phyloP scores from a whole-genome alignment of 805 yeast species.

The Torulaspora quercuum region DNA sequence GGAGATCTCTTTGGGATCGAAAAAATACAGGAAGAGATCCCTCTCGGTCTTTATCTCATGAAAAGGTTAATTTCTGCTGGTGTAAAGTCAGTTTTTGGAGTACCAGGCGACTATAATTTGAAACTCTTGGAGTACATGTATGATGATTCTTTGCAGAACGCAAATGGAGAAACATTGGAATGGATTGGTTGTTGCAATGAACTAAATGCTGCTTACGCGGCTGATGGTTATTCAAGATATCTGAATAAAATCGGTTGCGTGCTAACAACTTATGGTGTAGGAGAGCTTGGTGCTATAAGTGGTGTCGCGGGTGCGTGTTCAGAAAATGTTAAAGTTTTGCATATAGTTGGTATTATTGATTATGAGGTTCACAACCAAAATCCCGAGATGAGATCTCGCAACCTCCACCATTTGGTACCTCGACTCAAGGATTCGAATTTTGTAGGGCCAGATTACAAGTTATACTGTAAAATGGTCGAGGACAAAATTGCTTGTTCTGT shows the following conservation, averaged over 20 bases:
- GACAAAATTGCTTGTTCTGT: slow-evolving; percentile 55
- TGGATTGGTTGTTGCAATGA: slow-evolving; percentile 90
- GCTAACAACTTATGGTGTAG: slow-evolving; percentile 70
- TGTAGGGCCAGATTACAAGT: slow-evolving; percentile 58
- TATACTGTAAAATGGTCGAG: slow-evolving; percentile 60
- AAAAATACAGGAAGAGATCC: slow-evolving; percentile 28
- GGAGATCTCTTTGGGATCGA: background rate
- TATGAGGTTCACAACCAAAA: slow-evolving; percentile 9
- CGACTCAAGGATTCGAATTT: slow-evolving; percentile 41
- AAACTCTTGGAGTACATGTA: slow-evolving; percentile 66
- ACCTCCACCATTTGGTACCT: slow-evolving; percentile 62
- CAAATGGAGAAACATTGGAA: slow-evolving; percentile 34
- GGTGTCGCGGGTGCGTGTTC: slow-evolving; percentile 83
- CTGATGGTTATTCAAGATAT: slow-evolving; percentile 80
- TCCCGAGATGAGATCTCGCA: slow-evolving; percentile 26
- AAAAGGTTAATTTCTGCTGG: slow-evolving; percentile 52
- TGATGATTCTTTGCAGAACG: slow-evolving; percentile 28
- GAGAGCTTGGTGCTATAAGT: slow-evolving; percentile 73
- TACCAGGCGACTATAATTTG: slow-evolving; percentile 76
- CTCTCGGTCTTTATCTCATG: slow-evolving; percentile 65
- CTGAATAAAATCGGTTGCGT: slow-evolving; percentile 35
- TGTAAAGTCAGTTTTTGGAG: slow-evolving; percentile 65
- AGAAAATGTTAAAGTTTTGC: slow-evolving; percentile 73
- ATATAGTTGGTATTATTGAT: slow-evolving; percentile 56
- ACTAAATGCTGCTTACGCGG: slow-evolving; percentile 83